Conservation (phyloP, 1,284 basidiomycete species). For the Porodaedalea pini region DNA sequence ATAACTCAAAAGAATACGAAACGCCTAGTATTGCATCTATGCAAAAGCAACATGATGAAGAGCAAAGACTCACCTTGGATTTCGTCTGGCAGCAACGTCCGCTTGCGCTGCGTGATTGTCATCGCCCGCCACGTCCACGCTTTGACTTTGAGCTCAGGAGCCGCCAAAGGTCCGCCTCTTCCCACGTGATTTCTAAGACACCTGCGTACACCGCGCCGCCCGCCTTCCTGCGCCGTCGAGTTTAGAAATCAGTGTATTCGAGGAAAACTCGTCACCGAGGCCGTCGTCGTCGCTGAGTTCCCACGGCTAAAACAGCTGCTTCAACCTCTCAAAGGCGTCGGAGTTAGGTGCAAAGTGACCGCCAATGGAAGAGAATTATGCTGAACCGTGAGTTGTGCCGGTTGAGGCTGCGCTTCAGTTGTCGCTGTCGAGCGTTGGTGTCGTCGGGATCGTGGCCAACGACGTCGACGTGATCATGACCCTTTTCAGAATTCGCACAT, state of each 20-base stretch:
- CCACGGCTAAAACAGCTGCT: neutral
- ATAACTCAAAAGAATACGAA: conserved; percentile 36
- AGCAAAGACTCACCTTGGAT: conserved; percentile 55
- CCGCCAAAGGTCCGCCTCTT: neutral
- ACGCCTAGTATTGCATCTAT: conserved; percentile 17
- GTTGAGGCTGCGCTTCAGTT: neutral
- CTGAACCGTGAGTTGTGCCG: conserved; percentile 3
- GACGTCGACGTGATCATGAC: conserved; percentile 3
- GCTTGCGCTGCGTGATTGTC: conserved; percentile 76
- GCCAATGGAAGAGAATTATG: neutral
- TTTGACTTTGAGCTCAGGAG: neutral
- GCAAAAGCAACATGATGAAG: conserved; percentile 26
- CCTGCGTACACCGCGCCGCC: neutral
- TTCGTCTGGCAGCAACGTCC: conserved; percentile 68
- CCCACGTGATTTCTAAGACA: conserved; percentile 6
- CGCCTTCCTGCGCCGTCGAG: neutral
- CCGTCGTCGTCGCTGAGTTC: conserved; percentile 7
- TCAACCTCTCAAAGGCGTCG: neutral
- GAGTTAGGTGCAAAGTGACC: neutral
- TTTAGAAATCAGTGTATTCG: neutral
- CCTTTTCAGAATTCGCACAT: neutral
- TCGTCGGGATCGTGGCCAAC: conserved; percentile 13
- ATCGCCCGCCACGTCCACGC: conserved; percentile 34
- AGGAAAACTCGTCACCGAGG: neutral
- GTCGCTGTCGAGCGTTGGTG: conserved; percentile 5